Conservation (phyloP, 306 rosid genomes). For the Luffa aegyptiaca region DNA sequence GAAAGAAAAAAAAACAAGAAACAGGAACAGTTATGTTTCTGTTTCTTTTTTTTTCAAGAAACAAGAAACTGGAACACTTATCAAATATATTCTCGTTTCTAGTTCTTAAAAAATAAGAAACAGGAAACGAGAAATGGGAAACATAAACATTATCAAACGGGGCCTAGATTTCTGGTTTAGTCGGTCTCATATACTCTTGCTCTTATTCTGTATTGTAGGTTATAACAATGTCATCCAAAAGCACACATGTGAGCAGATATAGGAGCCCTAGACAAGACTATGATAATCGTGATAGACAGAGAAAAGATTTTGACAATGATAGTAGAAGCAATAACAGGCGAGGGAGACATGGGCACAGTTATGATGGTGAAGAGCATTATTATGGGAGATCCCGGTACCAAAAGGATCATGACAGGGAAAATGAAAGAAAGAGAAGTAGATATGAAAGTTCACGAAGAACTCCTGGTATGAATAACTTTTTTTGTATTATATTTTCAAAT, state of each 20-base stretch:
- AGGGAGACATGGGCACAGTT: slow-evolving; percentile 21
- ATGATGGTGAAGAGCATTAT: slow-evolving; percentile 39
- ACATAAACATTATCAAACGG: no score
- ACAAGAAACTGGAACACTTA: no score
- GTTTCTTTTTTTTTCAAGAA: no score
- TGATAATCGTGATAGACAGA: slow-evolving; percentile 39
- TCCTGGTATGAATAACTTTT: slow-evolving; percentile 40
- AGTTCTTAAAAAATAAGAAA: no score
- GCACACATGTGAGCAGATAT: slow-evolving; percentile 17
- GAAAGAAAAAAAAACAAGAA: no score
- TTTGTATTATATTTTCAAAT: neutral
- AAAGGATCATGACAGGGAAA: slow-evolving; percentile 35
- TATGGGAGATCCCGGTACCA: slow-evolving; percentile 48
- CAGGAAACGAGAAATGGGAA: no score
- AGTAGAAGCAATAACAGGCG: slow-evolving; percentile 40
- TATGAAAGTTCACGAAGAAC: slow-evolving; percentile 68
- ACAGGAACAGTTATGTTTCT: no score
- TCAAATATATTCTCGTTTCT: no score
- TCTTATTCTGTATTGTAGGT: slow-evolving; percentile 32
- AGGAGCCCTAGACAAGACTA: slow-evolving; percentile 38
- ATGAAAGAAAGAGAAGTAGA: slow-evolving; percentile 49
- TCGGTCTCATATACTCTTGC: slow-evolving; percentile 13
- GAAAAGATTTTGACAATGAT: slow-evolving; percentile 41
- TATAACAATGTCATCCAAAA: slow-evolving; percentile 32
- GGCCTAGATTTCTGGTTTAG: neutral